Base-by-base conservation (phyloP, 257 asterid species). In the Petunia secreta region DNA sequence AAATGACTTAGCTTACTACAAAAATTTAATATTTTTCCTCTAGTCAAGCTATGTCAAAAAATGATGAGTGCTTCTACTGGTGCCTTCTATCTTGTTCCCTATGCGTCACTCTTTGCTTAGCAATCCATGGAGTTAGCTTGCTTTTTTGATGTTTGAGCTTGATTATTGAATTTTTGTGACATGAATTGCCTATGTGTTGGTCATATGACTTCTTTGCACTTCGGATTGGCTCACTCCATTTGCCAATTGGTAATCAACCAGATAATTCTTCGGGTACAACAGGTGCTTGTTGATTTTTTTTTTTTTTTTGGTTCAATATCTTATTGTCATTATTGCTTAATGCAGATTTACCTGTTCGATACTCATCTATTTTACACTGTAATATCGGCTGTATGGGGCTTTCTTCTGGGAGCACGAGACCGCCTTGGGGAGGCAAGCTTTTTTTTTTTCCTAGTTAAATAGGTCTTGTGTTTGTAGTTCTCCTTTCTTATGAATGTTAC, bases 381-480 rank as follows among this genome's bases (percentile, higher is more conserved):
- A 82, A 83, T 95, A 82, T 95, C 99, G 74, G 97, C 98, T 78
- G 75, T 95, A 16, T 86, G 90, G 91, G 98, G 99, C 68, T 93
- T 95, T 84, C 90, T 95, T 87, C 88, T 95, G 75, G 99, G 99
- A 59, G 98, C 98, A 76, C 91, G 97, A 85, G 97, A 92, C 87
- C 98, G 98, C 39, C 98, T 93, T 54, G 99, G 99, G 80, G 99
- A 95, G 94, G 99, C 89, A 83, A 83, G 67, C 39, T 10, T 81
- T 63, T 75, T 81, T 60, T 75, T 73, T 54, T 9, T 67, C 34
- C 36, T 34, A 46, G 36, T 54, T 78, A 44, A 16, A 64, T 63
- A 25, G 4, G 64, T 6, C 37, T 34, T 34, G 50, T 64, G 65
- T 38, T 52, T 38, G 8, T 38, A 37, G 54, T 75, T 54, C 36